A percentile compares a stretch with the other conserved stretches of the same genome.
phyloP scores from a whole-genome alignment of 2,329 filamentous ascomycete species.

The Stagonosporopsis chrysanthemi region DNA sequence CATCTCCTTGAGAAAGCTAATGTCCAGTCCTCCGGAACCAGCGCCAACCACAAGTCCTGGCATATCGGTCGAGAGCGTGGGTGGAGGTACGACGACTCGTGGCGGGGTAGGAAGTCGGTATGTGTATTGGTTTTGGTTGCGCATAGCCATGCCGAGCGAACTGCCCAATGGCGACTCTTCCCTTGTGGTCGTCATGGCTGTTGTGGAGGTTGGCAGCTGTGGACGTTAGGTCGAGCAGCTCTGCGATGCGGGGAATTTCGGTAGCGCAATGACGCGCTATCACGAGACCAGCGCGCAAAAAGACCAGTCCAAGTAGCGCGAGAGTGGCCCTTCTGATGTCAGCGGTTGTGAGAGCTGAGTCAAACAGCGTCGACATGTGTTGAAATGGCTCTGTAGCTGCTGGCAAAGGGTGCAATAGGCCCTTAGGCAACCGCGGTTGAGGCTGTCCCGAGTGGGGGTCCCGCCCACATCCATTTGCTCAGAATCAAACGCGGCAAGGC shows the following conservation, averaged over 20 bases:
- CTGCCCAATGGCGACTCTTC: conserved; percentile 45
- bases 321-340: background rate
- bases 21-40: conserved; percentile 36
- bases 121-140: conserved; percentile 50
- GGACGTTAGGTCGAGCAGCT: background rate
- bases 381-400: background rate
- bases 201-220: conserved; percentile 2
- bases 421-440: conserved; percentile 12
- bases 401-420: background rate
- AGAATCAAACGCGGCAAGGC: background rate
- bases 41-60: conserved; percentile 48
- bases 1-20: conserved; percentile 48
- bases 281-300: conserved; percentile 11
- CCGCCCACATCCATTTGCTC: background rate
- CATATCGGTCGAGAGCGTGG: conserved; percentile 50
- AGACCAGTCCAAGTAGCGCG: background rate
- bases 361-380: background rate
- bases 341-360: background rate
- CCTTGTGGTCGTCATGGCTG: conserved; percentile 27
- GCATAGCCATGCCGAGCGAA: conserved; percentile 31
- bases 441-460: conserved; percentile 4
- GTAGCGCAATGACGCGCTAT: conserved; percentile 17
- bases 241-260: conserved; percentile 11
- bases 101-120: conserved; percentile 58
- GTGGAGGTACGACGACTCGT: conserved; percentile 58